These are phyloP conservation scores for Dendrobium chrysotoxum DNA, from an alignment of 106 monocot species.

Conservation along the genomic window DNA sequence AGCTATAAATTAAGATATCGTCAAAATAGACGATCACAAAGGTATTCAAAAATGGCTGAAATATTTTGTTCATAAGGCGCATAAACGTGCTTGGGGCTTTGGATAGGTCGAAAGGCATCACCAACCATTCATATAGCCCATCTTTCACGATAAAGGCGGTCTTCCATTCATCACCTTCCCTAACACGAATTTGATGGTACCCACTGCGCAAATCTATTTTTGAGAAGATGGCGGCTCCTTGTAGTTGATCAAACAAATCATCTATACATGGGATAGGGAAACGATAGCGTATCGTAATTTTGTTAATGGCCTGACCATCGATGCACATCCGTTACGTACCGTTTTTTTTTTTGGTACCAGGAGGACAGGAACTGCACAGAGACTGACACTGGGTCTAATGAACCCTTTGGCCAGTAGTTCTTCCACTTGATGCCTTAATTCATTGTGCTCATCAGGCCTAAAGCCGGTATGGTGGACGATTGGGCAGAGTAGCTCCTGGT, in stretches of 20 bases:
- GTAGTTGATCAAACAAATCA: neutral
- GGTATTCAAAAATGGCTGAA: neutral
- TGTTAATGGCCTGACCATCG: neutral
- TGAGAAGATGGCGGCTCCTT: neutral
- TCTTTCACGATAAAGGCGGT: neutral
- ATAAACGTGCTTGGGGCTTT: neutral
- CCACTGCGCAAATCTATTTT: too few species aligned
- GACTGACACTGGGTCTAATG: neutral
- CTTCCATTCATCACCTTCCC: neutral
- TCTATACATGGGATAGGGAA: neutral
- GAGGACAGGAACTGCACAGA: neutral
- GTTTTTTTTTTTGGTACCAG: neutral
- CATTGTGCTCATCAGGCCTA: too few species aligned
- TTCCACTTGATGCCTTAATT: too few species aligned
- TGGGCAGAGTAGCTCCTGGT: too few species aligned
- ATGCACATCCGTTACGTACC: neutral
- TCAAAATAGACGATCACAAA: neutral
- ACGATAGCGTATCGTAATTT: neutral
- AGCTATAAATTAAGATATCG: slow-evolving; percentile 6
- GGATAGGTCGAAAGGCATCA: neutral
- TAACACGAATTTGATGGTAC: neutral
- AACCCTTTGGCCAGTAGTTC: too few species aligned
- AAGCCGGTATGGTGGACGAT: too few species aligned
- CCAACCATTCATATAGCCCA: neutral
- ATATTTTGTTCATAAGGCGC: neutral